These are phyloP conservation scores for Xylariales sp. DNA, from an alignment of 2,329 filamentous ascomycete species.

Conservation along the genomic window DNA sequence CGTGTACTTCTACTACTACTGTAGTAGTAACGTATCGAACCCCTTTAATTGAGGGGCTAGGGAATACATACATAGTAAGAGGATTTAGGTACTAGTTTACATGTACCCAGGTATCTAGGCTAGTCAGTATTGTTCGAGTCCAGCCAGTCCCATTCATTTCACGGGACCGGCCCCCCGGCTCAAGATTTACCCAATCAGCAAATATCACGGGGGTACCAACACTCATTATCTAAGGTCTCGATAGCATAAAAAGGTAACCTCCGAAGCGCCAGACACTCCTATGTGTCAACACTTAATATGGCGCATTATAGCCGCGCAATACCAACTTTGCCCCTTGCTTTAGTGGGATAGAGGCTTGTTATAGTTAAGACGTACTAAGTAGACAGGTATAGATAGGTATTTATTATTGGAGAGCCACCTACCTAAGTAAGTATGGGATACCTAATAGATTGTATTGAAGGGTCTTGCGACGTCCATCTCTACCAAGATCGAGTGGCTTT, in stretches of 20 bases:
- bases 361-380: not conserved
- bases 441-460: too few species aligned
- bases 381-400: too few species aligned
- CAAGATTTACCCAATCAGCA: constrained; percentile 15
- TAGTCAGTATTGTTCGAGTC: constrained; percentile 8
- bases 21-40: not conserved
- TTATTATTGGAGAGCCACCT: too few species aligned
- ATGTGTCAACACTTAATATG: not conserved
- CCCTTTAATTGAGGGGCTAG: constrained; percentile 1
- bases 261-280: not conserved
- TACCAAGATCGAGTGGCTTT: too few species aligned
- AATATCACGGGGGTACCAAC: not conserved
- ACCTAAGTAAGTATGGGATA: too few species aligned
- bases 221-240: not conserved
- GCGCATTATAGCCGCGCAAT: not conserved
- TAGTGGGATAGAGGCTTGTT: not conserved
- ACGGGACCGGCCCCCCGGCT: constrained; percentile 16
- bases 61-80: too few species aligned
- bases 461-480: too few species aligned
- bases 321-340: not conserved
- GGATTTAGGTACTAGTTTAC: too few species aligned
- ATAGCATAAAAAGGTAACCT: not conserved
- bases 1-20: too few species aligned
- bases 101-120: too few species aligned
- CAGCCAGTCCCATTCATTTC: constrained; percentile 8